phyloP scores from a whole-genome alignment of 2,329 filamentous ascomycete genomes.

The Aspergillus neoniger region DNA sequence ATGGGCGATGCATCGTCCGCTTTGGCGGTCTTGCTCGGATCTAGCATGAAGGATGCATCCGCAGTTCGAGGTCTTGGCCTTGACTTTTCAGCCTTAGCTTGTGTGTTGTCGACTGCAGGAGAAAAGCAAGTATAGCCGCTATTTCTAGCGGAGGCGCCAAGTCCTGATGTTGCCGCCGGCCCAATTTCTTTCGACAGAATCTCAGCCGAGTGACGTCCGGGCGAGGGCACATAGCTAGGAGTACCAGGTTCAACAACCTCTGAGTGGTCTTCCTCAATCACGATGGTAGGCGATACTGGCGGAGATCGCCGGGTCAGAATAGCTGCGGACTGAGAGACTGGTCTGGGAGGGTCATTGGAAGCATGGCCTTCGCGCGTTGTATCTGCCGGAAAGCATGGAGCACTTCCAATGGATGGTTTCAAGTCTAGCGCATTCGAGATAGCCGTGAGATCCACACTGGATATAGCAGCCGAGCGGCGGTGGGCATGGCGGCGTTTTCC shows the following conservation, averaged over 20 bases:
- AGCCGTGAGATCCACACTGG: conserved; percentile 73
- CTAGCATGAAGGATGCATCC: conserved; percentile 40
- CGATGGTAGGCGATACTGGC: conserved; percentile 36
- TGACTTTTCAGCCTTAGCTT: conserved; percentile 31
- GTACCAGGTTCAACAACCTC: conserved; percentile 12
- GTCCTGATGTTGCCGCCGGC: conserved; percentile 67
- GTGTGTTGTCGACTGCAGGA: conserved; percentile 59
- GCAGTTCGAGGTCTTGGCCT: conserved; percentile 48
- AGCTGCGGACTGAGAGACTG: conserved; percentile 38
- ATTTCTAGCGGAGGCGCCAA: conserved; percentile 72
- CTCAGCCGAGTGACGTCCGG: conserved; percentile 77
- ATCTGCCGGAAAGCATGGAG: conserved; percentile 54
- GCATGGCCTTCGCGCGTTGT: conserved; percentile 27
- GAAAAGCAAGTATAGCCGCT: conserved; percentile 47
- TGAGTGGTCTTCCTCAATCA: conserved; percentile 16
- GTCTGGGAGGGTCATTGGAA: conserved; percentile 32
- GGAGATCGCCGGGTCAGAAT: conserved; percentile 33
- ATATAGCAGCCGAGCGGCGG: conserved; percentile 77
- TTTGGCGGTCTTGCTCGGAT: conserved; percentile 23
- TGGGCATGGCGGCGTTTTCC: conserved; percentile 73
- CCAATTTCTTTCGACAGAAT: conserved; percentile 83
- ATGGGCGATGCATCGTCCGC: conserved; percentile 22
- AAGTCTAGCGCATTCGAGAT: conserved; percentile 49
- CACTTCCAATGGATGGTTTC: conserved; percentile 59
- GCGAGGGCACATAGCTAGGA: conserved; percentile 46